Evolutionary conservation across 2,329 filamentous ascomycete species (phyloP), one percentile per base, ranked within the genome.

Genomic region (Peltaster fructicola): DNA sequence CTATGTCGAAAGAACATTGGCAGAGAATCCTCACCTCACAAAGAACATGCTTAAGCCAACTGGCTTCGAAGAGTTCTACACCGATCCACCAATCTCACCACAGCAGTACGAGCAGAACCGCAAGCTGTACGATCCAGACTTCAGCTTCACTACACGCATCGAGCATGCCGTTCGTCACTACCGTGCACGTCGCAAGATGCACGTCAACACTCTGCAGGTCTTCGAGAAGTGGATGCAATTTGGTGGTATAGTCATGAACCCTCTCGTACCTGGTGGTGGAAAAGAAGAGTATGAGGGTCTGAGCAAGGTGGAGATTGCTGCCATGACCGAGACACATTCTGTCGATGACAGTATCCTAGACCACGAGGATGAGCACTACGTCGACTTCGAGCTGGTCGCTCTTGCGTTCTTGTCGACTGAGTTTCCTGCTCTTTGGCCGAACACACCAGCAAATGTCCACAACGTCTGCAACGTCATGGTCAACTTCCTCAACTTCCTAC

Each of bases 401-500:
- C 73, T 75, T 18, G 80, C 77, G 0, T 98, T 79, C 47, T 53
- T 93, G 16, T 48, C 41, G 2, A 40, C 32, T 4, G 26, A 32
- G 23, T 39, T 36, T 24, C n/a, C 23, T 11, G 11, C 17, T 15
- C 6, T 6, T 20, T 6, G 17, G 11, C 17, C n/a, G 5, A 6
- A 20, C 17, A 9, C 17, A 20, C 6, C 17, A 20, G 6, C 9
- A 20, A 11, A 11, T 20, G 39, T 82, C 32, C 52, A 63, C n/a
- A 50, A 62, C 5, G 70, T 69, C 3, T 68, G 73, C 11, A 61
- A 65, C 16, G 67, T 90, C 1, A 60, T 93, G 19, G 67, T 69
- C 31, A 91, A 88, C 44, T 95, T 95, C 44, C 67, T 92, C 34
- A 78, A 80, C 35, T 98, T 93, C 37, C 59, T 95, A 1, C 59